A percentile compares a stretch with the other conserved stretches of the same genome.
Evolutionary conservation across 257 asterid species (phyloP).

Genomic region (Solanum lignicaule): DNA sequence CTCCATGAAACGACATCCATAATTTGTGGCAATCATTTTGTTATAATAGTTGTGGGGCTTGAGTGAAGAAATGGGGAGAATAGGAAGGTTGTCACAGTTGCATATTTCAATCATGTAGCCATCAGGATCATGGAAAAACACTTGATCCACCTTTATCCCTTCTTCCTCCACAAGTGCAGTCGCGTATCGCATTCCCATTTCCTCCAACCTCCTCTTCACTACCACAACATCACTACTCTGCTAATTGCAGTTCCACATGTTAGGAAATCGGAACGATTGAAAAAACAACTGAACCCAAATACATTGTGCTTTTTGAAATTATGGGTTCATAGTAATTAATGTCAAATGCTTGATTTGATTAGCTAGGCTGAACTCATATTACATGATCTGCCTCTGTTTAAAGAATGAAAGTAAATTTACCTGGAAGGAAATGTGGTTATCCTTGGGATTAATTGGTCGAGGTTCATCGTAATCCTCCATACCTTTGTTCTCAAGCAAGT

Average conservation of each 20-base stretch:
- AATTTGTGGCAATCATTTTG: neutral
- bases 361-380: neutral
- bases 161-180: slow-evolving; percentile 22
- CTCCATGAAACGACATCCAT: slow-evolving; percentile 7
- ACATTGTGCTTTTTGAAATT: neutral
- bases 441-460: slow-evolving; percentile 26
- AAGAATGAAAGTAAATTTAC: neutral
- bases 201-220: slow-evolving; percentile 24
- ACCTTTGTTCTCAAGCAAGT: slow-evolving; percentile 16
- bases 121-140: slow-evolving; percentile 38
- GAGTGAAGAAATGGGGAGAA: slow-evolving; percentile 14
- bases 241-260: neutral
- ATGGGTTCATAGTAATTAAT: neutral
- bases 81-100: slow-evolving; percentile 26
- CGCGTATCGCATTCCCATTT: slow-evolving; percentile 20
- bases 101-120: slow-evolving; percentile 36
- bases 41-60: slow-evolving; percentile 1
- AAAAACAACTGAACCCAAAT: neutral
- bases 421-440: slow-evolving; percentile 33
- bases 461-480: slow-evolving; percentile 4
- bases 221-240: slow-evolving; percentile 20
- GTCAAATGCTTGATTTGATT: neutral
- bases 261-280: no score
- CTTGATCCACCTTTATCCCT: slow-evolving; percentile 26
- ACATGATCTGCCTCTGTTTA: neutral